Percentiles rank a stretch among this genome's conserved stretches.
Conservation (phyloP, 2,329 filamentous ascomycete genomes). For the Cadophora malorum region DNA sequence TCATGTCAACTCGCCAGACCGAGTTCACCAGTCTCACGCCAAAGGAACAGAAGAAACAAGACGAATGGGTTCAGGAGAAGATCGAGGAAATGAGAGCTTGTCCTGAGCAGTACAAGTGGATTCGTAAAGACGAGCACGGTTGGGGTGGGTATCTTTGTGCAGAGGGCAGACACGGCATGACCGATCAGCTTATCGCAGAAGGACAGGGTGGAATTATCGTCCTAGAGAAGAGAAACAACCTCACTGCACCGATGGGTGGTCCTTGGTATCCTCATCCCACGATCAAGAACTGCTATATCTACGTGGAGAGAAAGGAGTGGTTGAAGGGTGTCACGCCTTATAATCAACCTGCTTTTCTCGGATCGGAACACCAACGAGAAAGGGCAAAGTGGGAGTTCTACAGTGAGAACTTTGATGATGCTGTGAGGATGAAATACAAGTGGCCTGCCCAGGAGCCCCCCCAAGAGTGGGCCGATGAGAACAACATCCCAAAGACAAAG, state of each 20-base stretch:
- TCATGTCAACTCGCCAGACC: constrained; percentile 15
- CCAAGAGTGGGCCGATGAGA: neutral
- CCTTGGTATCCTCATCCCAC: constrained; percentile 1
- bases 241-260: neutral
- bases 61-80: constrained; percentile 17
- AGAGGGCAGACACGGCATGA: constrained; percentile 62
- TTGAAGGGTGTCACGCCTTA: neutral
- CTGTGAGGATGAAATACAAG: neutral
- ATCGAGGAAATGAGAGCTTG: constrained; percentile 60
- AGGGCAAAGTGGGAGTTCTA: constrained; percentile 11
- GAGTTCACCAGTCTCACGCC: constrained; percentile 8
- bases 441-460: constrained; percentile 1
- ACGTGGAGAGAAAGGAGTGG: neutral
- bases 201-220: neutral
- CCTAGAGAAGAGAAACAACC: neutral
- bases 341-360: constrained; percentile 2
- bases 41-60: constrained; percentile 18
- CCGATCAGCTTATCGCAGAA: constrained; percentile 47
- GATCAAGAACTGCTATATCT: constrained; percentile 5
- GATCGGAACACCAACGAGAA: neutral
- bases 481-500: constrained; percentile 2
- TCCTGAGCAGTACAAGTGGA: constrained; percentile 52
- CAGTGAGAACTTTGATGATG: neutral
- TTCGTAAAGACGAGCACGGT: constrained; percentile 57
- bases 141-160: constrained; percentile 63